A percentile compares a stretch with the other conserved stretches of the same genome.
Evolutionary conservation across 2,329 filamentous ascomycete species (phyloP).

Genomic region (Exutisphaerella laricina): DNA sequence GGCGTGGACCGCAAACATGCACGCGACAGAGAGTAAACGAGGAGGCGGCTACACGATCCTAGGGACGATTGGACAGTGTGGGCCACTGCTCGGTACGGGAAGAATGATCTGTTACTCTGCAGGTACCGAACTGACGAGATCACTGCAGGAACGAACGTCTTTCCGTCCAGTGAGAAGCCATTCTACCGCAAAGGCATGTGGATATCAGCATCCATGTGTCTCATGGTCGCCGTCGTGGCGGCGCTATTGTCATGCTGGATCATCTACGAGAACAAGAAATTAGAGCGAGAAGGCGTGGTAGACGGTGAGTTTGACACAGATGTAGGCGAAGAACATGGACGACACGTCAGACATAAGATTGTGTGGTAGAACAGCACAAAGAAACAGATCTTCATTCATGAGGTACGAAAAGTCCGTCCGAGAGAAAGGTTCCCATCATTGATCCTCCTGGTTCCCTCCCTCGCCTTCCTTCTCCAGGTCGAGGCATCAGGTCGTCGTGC

Average conservation of each 20-base stretch:
- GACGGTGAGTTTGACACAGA: conserved; percentile 21
- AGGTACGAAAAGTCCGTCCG: conserved; percentile 8
- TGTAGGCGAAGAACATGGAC: conserved; percentile 14
- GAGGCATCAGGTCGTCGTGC: background rate
- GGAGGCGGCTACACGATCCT: conserved; percentile 36
- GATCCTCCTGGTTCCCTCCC: too few species aligned
- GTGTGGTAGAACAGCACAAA: conserved; percentile 9
- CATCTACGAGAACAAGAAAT: conserved; percentile 54
- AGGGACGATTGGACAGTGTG: conserved; percentile 56
- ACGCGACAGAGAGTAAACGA: conserved; percentile 36
- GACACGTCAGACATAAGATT: conserved; percentile 9
- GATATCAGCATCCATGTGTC: conserved; percentile 57
- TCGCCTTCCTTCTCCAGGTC: too few species aligned
- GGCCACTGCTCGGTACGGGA: conserved; percentile 56
- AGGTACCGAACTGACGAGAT: conserved; percentile 31
- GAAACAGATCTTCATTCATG: conserved; percentile 1
- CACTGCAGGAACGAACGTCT: conserved; percentile 55
- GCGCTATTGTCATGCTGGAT: conserved; percentile 50
- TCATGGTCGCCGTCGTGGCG: conserved; percentile 54
- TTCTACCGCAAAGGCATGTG: conserved; percentile 51
- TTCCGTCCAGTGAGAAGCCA: conserved; percentile 48
- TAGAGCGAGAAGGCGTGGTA: conserved; percentile 45
- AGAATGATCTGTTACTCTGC: too few species aligned
- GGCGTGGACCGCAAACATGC: conserved; percentile 37
- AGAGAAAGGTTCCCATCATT: too few species aligned